Conservation (phyloP, 805 yeast species). For the Jamesozyma gamospora region DNA sequence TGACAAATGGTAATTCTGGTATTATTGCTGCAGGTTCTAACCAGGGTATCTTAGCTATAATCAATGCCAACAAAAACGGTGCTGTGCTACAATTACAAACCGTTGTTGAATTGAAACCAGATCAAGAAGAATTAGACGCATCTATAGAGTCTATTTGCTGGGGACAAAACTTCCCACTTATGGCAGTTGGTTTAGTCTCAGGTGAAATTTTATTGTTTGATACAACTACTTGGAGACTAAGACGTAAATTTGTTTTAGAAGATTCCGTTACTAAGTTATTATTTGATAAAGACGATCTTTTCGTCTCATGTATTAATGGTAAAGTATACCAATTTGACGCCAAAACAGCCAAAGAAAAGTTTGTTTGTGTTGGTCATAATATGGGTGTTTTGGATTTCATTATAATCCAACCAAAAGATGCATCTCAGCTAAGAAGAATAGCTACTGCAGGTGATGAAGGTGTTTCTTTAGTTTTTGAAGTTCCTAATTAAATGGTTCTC, state of each 20-base stretch:
- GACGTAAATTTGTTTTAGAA: constrained; percentile 57
- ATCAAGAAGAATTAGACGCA: constrained; percentile 50
- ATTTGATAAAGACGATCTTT: constrained; percentile 49
- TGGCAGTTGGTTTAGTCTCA: constrained; percentile 84
- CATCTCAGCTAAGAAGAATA: constrained; percentile 36
- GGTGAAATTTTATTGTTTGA: constrained; percentile 83
- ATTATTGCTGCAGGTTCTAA: constrained; percentile 74
- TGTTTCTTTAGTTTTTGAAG: constrained; percentile 64
- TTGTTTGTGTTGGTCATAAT: constrained; percentile 82
- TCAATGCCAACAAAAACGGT: constrained; percentile 62
- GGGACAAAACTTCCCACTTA: constrained; percentile 52
- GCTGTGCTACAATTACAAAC: constrained; percentile 54
- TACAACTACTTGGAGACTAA: constrained; percentile 74
- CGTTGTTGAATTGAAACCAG: constrained; percentile 48
- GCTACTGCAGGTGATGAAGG: constrained; percentile 97
- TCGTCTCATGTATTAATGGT: constrained; percentile 79
- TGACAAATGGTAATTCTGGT: constrained; percentile 39
- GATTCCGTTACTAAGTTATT: constrained; percentile 78
- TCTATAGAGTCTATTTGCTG: constrained; percentile 77
- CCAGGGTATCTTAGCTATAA: constrained; percentile 76
- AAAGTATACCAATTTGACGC: constrained; percentile 79
- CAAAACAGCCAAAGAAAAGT: constrained; percentile 69
- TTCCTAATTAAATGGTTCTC: constrained; percentile 17
- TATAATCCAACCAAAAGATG: constrained; percentile 38
- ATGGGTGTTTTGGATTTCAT: constrained; percentile 89